Base-by-base conservation (phyloP, 768 basidiomycete species). In the Wakefieldia striispora region DNA sequence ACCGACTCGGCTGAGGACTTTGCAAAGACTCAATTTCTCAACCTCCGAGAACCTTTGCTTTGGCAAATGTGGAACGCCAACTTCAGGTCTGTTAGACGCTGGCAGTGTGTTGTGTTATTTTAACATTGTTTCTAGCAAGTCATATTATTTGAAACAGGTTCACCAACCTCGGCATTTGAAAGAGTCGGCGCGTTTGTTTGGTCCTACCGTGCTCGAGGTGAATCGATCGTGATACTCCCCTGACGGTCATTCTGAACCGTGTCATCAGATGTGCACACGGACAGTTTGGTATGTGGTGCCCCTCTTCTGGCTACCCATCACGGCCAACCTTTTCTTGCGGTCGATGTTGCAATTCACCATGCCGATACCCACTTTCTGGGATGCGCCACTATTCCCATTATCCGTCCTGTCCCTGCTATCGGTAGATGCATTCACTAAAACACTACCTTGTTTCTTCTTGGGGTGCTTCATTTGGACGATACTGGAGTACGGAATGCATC, bases 281-380 rank as follows among this genome's bases (percentile, higher is more conserved):
- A 95, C 95, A 23, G 73, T 81, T 51, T 99, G 97, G 97, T 98
- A 85, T 69, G 87, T 95, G 2, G 88, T 99, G 13, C 97, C 97
- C 13, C 60, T 85, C 26, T 62, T 98, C 58, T 99, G 97, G 97
- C 74, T 85, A 14, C 97, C 97, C 21, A 95, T 98, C 61, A 70
- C 88, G 7, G 60, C 65, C 24, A 90, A 91, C 70, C 74, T 98
- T 60, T 85, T 88, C 73, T 67, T 83, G 53, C 88, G 92, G 37
- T 91, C 91, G n/a, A 64, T 85, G 49, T 67, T 86, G 47, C 91
- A 93, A 75, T 94, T 93, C 73, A 79, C 83, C 20, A 78, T 79
- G 43, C 76, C 85, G 4, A 73, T 87, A 23, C 86, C 87, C 23
- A 69, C 78, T 40, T 87, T 90, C 75, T 66, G 75, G 65, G 67